These are phyloP conservation scores for Scleromitrula shiraiana DNA, from an alignment of 2,329 filamentous ascomycete species.

Conservation along the genomic window DNA sequence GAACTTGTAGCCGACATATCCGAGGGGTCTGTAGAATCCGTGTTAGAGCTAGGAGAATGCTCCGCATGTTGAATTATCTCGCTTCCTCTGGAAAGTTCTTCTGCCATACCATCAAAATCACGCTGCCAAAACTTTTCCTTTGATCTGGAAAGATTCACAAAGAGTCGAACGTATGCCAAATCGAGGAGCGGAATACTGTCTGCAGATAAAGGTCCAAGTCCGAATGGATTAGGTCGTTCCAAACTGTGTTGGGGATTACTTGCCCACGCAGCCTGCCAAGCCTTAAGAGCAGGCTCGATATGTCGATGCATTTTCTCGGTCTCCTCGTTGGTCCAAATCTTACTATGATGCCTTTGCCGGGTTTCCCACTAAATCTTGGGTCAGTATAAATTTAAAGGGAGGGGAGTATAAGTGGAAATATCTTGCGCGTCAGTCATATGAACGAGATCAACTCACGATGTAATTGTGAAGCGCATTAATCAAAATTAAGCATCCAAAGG, in stretches of 20 bases:
- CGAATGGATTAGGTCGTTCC: conserved; percentile 77
- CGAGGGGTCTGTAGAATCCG: conserved; percentile 22
- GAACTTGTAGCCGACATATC: conserved; percentile 34
- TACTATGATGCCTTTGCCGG: conserved; percentile 77
- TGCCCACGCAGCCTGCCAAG: conserved; percentile 90
- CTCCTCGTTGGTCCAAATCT: conserved; percentile 84
- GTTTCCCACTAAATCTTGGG: conserved; percentile 63
- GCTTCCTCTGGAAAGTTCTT: conserved; percentile 71
- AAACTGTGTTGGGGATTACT: conserved; percentile 78
- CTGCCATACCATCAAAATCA: conserved; percentile 85
- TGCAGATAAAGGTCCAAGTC: conserved; percentile 72
- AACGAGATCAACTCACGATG: conserved; percentile 40
- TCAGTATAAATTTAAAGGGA: not conserved
- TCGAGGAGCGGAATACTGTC: conserved; percentile 89
- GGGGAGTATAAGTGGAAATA: too few relatives aligned
- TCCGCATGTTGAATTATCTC: conserved; percentile 70
- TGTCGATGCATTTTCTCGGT: conserved; percentile 94
- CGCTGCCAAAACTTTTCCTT: conserved; percentile 93
- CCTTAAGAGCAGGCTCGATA: conserved; percentile 86
- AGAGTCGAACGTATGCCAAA: conserved; percentile 83
- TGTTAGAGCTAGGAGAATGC: conserved; percentile 44
- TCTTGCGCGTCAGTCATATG: too few relatives aligned
- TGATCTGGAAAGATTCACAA: conserved; percentile 83
- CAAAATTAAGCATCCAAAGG: conserved; percentile 82
- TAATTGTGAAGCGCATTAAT: conserved; percentile 97